Conservation (phyloP, 345 rosid genomes). For the Moricandia arvensis region DNA sequence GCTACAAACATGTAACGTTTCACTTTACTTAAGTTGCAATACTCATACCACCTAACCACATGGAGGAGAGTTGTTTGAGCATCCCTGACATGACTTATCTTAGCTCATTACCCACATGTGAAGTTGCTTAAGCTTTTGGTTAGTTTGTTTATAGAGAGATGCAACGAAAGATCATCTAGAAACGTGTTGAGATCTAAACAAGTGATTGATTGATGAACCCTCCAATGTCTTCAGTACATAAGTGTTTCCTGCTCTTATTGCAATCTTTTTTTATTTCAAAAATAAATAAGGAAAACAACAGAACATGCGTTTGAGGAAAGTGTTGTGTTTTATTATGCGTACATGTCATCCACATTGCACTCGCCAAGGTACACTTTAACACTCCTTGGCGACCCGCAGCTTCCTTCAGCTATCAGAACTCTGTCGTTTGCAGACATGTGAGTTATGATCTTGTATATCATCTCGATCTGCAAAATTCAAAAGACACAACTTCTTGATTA, state of each 20-base stretch:
- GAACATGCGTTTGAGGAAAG: slow-evolving; percentile 13
- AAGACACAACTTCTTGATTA: slow-evolving; percentile 20
- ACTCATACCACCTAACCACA: not conserved
- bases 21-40: slow-evolving; percentile 21
- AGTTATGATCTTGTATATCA: slow-evolving; percentile 90
- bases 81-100: not conserved
- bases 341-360: slow-evolving; percentile 74
- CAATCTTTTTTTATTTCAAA: not conserved
- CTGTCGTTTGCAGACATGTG: slow-evolving; percentile 96
- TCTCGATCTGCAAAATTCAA: slow-evolving; percentile 69
- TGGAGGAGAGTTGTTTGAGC: slow-evolving; percentile 9
- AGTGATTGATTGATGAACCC: not conserved
- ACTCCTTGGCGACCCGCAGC: slow-evolving; percentile 91
- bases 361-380: slow-evolving; percentile 83
- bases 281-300: slow-evolving; percentile 1
- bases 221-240: slow-evolving; percentile 18
- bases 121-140: not conserved
- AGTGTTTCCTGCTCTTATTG: slow-evolving; percentile 22
- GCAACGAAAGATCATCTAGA: not conserved
- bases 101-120: not conserved
- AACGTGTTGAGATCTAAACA: not conserved
- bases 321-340: slow-evolving; percentile 37
- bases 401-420: slow-evolving; percentile 88
- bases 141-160: not conserved
- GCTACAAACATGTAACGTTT: not conserved